Percentiles rank a stretch among this genome's conserved stretches.
These are phyloP conservation scores for Irpex sp. DNA, from an alignment of 1,284 basidiomycete species.

Conservation along the genomic window DNA sequence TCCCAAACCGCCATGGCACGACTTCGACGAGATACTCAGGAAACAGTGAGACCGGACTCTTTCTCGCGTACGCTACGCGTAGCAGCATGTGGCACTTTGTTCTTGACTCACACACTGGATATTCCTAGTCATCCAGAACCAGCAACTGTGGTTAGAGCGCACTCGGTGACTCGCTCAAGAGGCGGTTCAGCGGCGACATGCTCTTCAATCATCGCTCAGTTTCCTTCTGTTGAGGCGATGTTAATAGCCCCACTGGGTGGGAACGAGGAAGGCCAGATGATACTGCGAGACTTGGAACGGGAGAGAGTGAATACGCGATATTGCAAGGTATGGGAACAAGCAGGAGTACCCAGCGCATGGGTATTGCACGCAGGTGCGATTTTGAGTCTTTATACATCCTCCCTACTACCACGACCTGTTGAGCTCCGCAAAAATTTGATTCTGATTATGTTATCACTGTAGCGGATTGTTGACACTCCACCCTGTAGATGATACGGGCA, in stretches of 20 bases:
- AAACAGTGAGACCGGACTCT: slow-evolving; percentile 14
- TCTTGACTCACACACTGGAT: slow-evolving; percentile 66
- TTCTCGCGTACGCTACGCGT: slow-evolving; percentile 54
- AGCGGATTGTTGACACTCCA: slow-evolving; percentile 8
- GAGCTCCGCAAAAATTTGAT: neutral
- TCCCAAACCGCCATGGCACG: slow-evolving; percentile 22
- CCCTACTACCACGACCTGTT: neutral
- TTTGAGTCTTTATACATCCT: neutral
- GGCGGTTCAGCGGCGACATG: slow-evolving; percentile 71
- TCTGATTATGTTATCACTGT: slow-evolving; percentile 6
- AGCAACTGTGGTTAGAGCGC: slow-evolving; percentile 57
- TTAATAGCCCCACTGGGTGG: slow-evolving; percentile 73
- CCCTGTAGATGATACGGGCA: slow-evolving; percentile 49
- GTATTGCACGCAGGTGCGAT: slow-evolving; percentile 63
- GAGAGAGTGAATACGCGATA: slow-evolving; percentile 67
- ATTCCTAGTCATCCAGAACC: slow-evolving; percentile 61
- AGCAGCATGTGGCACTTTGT: slow-evolving; percentile 74
- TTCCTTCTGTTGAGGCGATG: slow-evolving; percentile 59
- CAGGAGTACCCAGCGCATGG: slow-evolving; percentile 78
- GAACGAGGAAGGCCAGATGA: slow-evolving; percentile 60
- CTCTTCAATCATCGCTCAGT: slow-evolving; percentile 69
- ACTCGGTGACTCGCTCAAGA: slow-evolving; percentile 59
- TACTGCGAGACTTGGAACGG: slow-evolving; percentile 61
- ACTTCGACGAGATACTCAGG: slow-evolving; percentile 28
- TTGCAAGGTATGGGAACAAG: slow-evolving; percentile 68